Conservation (phyloP, 75 land plant species). For the Pinus taeda region DNA sequence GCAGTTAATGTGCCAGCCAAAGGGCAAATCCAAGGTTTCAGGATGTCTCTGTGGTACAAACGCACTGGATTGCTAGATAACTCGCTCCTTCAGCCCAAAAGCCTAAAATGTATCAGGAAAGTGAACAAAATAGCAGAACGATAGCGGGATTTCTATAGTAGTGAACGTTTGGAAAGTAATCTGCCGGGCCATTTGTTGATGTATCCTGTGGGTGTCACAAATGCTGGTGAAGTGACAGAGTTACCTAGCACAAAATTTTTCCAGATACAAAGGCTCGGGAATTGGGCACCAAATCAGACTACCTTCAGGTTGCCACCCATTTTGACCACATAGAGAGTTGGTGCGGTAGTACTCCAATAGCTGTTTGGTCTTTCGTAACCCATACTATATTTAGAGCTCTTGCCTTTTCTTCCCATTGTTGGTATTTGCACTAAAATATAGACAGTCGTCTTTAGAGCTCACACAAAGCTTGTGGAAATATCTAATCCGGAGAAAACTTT, state of each 20-base stretch:
- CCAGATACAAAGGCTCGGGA: slow-evolving; percentile 84
- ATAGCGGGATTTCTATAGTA: slow-evolving; percentile 69
- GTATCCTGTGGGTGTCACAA: slow-evolving; percentile 62
- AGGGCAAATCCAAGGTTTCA: slow-evolving; percentile 83
- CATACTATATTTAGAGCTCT: neutral
- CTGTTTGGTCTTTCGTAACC: neutral
- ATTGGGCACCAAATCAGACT: slow-evolving; percentile 61
- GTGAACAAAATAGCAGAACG: slow-evolving; percentile 73
- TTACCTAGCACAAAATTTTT: slow-evolving; percentile 64
- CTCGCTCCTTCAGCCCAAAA: slow-evolving; percentile 53
- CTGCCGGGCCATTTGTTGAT: slow-evolving; percentile 81
- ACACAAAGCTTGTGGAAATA: neutral
- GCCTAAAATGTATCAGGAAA: slow-evolving; percentile 59
- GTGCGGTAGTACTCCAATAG: neutral
- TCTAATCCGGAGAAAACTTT: neutral
- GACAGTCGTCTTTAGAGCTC: neutral
- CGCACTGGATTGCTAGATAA: slow-evolving; percentile 82
- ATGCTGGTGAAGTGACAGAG: slow-evolving; percentile 60
- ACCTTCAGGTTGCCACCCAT: slow-evolving; percentile 73
- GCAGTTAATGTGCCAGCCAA: slow-evolving; percentile 46
- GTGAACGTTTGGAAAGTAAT: slow-evolving; percentile 50
- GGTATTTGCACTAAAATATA: neutral
- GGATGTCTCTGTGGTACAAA: slow-evolving; percentile 92
- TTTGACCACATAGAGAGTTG: slow-evolving; percentile 59
- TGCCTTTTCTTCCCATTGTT: neutral